phyloP scores from a whole-genome alignment of 257 asterid genomes.

The Solanum habrochaites region DNA sequence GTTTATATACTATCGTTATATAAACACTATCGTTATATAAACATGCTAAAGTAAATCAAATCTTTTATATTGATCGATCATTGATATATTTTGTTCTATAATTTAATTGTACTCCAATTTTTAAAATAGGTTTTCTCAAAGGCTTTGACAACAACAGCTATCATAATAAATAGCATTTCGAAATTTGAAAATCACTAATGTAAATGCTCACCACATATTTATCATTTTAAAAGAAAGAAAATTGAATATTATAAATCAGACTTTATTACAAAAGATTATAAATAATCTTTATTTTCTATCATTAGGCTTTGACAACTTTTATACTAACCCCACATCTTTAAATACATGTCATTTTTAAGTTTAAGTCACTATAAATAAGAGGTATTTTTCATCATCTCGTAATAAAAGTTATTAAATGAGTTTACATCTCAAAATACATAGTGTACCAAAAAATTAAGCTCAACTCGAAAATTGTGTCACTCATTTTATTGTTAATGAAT shows the following conservation, averaged over 20 bases:
- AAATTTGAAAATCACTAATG: background rate
- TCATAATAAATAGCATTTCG: background rate
- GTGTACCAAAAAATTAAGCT: background rate
- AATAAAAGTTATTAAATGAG: background rate
- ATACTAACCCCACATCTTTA: background rate
- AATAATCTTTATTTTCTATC: background rate
- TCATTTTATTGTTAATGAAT: background rate
- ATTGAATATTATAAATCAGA: background rate
- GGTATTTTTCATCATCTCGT: background rate
- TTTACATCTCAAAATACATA: background rate
- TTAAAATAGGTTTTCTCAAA: background rate
- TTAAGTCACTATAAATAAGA: background rate
- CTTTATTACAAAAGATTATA: background rate
- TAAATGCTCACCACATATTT: background rate
- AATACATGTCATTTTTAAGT: background rate
- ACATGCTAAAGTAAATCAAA: background rate
- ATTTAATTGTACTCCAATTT: background rate
- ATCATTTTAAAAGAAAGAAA: background rate
- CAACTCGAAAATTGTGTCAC: no score
- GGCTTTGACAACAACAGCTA: background rate
- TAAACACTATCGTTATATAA: background rate
- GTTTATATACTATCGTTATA: background rate
- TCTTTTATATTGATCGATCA: no score
- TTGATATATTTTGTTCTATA: no score
- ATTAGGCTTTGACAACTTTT: background rate